Evolutionary conservation across 2,329 filamentous ascomycete genomes (phyloP), one percentile per base, ranked within the genome.

Genomic region (Cladosporium velox): DNA sequence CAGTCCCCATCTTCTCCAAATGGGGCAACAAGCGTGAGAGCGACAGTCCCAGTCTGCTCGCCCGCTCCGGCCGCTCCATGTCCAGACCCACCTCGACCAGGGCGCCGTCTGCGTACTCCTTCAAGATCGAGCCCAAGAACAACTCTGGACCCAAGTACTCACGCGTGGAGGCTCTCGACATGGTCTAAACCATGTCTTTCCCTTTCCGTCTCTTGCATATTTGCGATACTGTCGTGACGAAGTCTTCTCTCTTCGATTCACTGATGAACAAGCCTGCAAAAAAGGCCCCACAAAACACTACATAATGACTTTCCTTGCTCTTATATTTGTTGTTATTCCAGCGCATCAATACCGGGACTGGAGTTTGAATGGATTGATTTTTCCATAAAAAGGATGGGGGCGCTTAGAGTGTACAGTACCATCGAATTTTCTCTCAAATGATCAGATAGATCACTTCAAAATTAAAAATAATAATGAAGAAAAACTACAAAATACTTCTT

Each of bases 91-190:
- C 52, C 1, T 62, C 58, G 2, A 66, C 59, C 18, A 47, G 58
- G 18, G 65, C 65, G 18, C 65, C 65, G 6, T 62, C 58, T 2
- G 65, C 59, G 7, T 66, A 61, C 59, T 62, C 58, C 5, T 66
- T 66, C 65, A 66, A 63, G 65, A 61, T 66, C 49, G 65, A 63
- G 59, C 52, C 65, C 35, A 66, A 59, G 58, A 32, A 30, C 8
- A 30, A 18, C 21, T 35, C 21, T 21, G 55, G 32, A 4, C 47
- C 64, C 5, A 65, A 65, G 47, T 34, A 30, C 55, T 38, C 44
- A 15, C 55, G 64, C 18, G 64, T 65, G 18, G 64, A 65, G 11
- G 64, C 64, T 11, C 64, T 59, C 32, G 64, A 65, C 28, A 65
- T 65, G 64, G 64, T 65, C 11, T 65, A 49, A 26, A 54, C 24